phyloP scores from a whole-genome alignment of 371 early-diverging fungal species.

The Mortierella sp. region DNA sequence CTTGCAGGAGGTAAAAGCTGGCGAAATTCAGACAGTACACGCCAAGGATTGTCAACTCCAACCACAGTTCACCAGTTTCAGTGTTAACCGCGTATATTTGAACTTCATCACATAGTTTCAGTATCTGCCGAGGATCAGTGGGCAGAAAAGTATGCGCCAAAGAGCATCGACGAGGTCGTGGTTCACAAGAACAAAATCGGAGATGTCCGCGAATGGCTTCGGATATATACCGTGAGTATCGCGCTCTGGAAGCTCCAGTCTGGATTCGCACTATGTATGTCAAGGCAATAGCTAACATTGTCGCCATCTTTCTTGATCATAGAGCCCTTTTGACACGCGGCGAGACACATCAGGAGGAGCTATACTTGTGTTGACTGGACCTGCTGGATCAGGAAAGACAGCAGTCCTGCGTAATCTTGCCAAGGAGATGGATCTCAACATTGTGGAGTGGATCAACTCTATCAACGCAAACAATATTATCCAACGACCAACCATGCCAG shows the following conservation, averaged over 20 bases:
- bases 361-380: conserved; percentile 78
- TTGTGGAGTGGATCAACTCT: conserved; percentile 84
- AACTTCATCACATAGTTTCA: neutral
- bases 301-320: neutral
- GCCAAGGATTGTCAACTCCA: neutral
- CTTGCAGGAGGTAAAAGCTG: neutral
- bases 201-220: conserved; percentile 73
- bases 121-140: conserved; percentile 27
- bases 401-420: conserved; percentile 71
- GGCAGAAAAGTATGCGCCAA: conserved; percentile 49
- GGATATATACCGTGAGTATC: conserved; percentile 47
- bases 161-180: conserved; percentile 63
- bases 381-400: conserved; percentile 83
- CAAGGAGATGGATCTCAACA: conserved; percentile 65
- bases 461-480: conserved; percentile 57
- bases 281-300: neutral
- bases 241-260: neutral
- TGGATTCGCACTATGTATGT: neutral
- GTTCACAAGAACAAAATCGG: conserved; percentile 67
- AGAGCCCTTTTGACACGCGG: conserved; percentile 11
- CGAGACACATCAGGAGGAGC: conserved; percentile 33
- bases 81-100: neutral
- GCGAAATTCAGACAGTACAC: neutral
- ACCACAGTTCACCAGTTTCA: neutral
- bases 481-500: conserved; percentile 34